Conservation (phyloP, 192 early-diverging fungal genomes). For the Umbelopsis sp. region DNA sequence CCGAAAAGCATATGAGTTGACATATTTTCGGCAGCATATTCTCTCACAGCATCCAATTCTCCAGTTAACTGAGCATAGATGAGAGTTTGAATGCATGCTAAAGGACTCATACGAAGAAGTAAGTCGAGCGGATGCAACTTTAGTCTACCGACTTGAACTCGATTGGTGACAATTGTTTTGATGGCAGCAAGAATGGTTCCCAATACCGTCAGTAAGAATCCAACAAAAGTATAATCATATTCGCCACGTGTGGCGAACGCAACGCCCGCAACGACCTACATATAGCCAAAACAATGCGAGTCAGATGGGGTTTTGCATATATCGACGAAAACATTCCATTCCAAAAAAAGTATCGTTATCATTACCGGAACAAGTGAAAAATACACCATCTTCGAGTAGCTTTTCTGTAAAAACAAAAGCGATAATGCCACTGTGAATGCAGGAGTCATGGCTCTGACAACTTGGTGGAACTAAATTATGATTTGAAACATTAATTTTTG, state of each 20-base stretch:
- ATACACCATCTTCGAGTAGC: constrained; percentile 45
- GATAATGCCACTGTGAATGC: constrained; percentile 64
- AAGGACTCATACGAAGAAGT: constrained; percentile 52
- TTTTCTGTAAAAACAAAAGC: constrained; percentile 36
- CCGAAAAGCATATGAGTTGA: constrained; percentile 35
- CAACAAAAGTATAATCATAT: constrained; percentile 47
- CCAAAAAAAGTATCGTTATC: background rate
- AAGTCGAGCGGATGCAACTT: constrained; percentile 65
- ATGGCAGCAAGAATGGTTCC: constrained; percentile 61
- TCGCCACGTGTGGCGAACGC: constrained; percentile 64
- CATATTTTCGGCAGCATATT: constrained; percentile 20
- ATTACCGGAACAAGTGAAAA: constrained; percentile 50
- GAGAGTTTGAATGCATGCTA: constrained; percentile 45
- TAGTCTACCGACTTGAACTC: constrained; percentile 57
- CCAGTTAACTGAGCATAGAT: constrained; percentile 49
- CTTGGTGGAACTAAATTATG: constrained; percentile 63
- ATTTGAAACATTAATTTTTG: background rate
- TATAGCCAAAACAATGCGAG: constrained; percentile 18
- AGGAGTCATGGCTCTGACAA: constrained; percentile 68
- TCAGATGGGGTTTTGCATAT: constrained; percentile 36
- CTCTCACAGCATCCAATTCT: constrained; percentile 40
- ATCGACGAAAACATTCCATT: background rate
- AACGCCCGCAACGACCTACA: constrained; percentile 53
- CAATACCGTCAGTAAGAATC: constrained; percentile 61
- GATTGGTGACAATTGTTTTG: constrained; percentile 68